Evolutionary conservation across 129 eudicot genomes (phyloP).

Genomic region (Calendula officinalis): DNA sequence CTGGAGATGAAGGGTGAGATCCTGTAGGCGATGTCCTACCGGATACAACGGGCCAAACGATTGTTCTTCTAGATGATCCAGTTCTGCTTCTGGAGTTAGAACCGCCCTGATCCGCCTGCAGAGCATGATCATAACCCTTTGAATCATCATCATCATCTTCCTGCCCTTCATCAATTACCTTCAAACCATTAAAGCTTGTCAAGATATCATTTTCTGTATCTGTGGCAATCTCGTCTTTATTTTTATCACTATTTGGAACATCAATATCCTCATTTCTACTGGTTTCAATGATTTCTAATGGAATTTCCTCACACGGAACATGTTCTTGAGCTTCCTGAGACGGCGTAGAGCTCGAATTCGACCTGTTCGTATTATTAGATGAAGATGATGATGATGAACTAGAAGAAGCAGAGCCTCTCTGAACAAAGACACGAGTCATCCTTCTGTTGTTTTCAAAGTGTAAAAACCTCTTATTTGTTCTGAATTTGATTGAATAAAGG

Average conservation of each 20-base stretch:
- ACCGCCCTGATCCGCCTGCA: not conserved
- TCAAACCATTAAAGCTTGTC: constrained; percentile 40
- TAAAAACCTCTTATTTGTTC: too few relatives aligned
- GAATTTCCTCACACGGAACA: not conserved
- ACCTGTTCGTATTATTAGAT: too few relatives aligned
- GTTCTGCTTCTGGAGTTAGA: constrained; percentile 38
- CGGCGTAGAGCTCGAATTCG: too few relatives aligned
- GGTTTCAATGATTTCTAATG: too few relatives aligned
- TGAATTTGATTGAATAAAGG: too few relatives aligned
- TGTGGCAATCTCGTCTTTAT: constrained; percentile 27
- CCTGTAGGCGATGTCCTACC: too few relatives aligned
- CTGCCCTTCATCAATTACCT: constrained; percentile 17
- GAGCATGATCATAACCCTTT: constrained; percentile 15
- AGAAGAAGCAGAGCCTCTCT: too few relatives aligned
- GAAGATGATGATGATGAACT: too few relatives aligned
- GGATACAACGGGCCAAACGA: constrained; percentile 43
- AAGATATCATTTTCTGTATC: constrained; percentile 29
- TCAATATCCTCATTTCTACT: constrained; percentile 19
- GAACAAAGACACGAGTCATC: constrained; percentile 61
- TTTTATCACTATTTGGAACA: constrained; percentile 23
- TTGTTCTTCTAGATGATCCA: constrained; percentile 56
- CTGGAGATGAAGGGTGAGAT: too few relatives aligned
- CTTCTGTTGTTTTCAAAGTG: too few relatives aligned
- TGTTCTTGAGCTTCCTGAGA: not conserved
- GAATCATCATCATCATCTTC: constrained; percentile 12